Conservation (phyloP, 2,329 filamentous ascomycete genomes). For the Microcera coccophila region DNA sequence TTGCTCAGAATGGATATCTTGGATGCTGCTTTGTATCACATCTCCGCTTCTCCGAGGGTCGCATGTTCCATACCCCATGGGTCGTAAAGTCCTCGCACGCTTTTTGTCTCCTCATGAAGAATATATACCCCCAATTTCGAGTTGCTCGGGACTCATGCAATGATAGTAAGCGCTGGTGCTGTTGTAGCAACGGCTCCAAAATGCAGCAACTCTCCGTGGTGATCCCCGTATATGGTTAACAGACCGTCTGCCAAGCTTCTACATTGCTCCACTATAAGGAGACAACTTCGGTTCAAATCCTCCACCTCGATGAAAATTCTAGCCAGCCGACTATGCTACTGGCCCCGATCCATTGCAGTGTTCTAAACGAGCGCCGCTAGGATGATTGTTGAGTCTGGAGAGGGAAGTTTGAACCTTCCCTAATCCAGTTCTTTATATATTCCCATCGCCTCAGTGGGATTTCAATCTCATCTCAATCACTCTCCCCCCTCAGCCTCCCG, state of each 20-base stretch:
- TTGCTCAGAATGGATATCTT: constrained; percentile 15
- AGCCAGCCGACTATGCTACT: constrained; percentile 13
- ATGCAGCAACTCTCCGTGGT: no score
- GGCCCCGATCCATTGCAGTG: constrained; percentile 9
- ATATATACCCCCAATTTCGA: constrained; percentile 1
- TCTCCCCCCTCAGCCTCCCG: no score
- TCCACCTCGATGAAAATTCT: constrained; percentile 9
- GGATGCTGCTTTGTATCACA: constrained; percentile 22
- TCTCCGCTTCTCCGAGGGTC: constrained; percentile 17
- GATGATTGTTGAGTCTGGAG: constrained; percentile 19
- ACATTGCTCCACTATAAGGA: constrained; percentile 21
- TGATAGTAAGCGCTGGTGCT: constrained; percentile 1
- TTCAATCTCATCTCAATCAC: no score
- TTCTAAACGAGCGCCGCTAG: constrained; percentile 11
- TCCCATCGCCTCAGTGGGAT: no score
- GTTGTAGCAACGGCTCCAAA: neutral
- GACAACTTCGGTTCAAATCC: constrained; percentile 10
- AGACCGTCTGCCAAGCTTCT: neutral
- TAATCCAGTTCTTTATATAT: no score
- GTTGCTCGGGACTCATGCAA: constrained; percentile 1
- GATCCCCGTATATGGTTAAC: constrained; percentile 6
- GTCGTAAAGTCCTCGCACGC: constrained; percentile 8
- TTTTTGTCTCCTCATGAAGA: constrained; percentile 15
- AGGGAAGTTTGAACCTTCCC: constrained; percentile 25
- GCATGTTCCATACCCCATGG: constrained; percentile 16